Evolutionary conservation across 305 asterid species (phyloP).

Genomic region (Rubia tinctorum): DNA sequence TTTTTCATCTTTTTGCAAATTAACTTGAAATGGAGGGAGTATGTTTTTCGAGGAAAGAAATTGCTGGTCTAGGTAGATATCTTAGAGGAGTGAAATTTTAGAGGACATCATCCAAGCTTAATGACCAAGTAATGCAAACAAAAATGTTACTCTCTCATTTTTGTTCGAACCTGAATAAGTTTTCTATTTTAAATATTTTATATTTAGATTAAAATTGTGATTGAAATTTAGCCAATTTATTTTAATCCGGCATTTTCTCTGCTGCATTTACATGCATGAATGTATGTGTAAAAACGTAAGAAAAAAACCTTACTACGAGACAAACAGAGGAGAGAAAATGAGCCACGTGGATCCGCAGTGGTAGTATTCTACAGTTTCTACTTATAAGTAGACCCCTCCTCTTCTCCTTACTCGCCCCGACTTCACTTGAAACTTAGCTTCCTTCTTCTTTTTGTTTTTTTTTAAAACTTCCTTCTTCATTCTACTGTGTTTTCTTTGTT

Average conservation of each 20-base stretch:
- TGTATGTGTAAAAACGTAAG: too few species aligned
- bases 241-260: too few species aligned
- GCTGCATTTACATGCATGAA: too few species aligned
- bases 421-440: conserved; percentile 5
- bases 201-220: too few species aligned
- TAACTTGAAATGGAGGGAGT: too few species aligned
- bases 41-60: neutral
- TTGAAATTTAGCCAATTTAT: too few species aligned
- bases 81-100: neutral
- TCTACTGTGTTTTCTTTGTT: neutral
- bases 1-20: too few species aligned
- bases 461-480: neutral
- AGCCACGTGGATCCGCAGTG: neutral
- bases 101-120: neutral
- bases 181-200: too few species aligned
- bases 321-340: too few species aligned
- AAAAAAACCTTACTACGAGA: too few species aligned
- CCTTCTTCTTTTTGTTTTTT: too few species aligned
- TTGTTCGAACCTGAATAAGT: too few species aligned
- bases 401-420: neutral
- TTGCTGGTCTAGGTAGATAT: neutral
- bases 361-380: neutral
- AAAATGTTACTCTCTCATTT: neutral
- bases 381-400: neutral
- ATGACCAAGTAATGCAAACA: neutral